Evolutionary conservation across 352 stramenopile genomes (phyloP).

Genomic region (Albugo laibachii): DNA sequence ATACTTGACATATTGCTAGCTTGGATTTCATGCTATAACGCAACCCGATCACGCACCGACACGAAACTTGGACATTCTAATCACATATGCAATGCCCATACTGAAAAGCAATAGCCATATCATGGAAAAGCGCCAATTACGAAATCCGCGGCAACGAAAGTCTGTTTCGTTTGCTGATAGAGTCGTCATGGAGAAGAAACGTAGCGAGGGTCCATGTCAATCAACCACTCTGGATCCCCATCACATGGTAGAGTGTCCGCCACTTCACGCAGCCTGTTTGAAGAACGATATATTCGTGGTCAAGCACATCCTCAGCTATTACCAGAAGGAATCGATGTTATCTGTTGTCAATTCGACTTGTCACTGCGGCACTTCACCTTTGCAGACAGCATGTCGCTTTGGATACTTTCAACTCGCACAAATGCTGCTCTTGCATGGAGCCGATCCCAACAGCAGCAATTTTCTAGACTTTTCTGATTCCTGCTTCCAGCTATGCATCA

Average conservation of each 20-base stretch:
- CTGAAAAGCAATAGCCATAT: too few relatives aligned
- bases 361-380: conserved; percentile 38
- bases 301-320: conserved; percentile 51
- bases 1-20: too few relatives aligned
- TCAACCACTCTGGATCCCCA: too few relatives aligned
- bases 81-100: too few relatives aligned
- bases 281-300: conserved; percentile 38
- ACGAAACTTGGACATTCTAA: too few relatives aligned
- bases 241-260: conserved; percentile 1
- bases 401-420: conserved; percentile 33
- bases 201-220: too few relatives aligned
- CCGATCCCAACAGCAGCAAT: conserved; percentile 27
- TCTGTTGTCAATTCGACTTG: conserved; percentile 50
- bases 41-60: too few relatives aligned
- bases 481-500: conserved; percentile 22
- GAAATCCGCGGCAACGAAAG: too few relatives aligned
- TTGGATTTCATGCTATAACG: too few relatives aligned
- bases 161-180: too few relatives aligned
- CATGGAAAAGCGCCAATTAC: too few relatives aligned
- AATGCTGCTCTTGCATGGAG: conserved; percentile 35
- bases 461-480: conserved; percentile 22
- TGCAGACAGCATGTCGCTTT: conserved; percentile 40
- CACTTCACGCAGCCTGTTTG: conserved; percentile 43
- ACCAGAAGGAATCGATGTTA: conserved; percentile 26
- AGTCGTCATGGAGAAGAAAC: too few relatives aligned